These are phyloP conservation scores for Rhodotorula toruloides DNA, from an alignment of 768 basidiomycete genomes.

Conservation along the genomic window DNA sequence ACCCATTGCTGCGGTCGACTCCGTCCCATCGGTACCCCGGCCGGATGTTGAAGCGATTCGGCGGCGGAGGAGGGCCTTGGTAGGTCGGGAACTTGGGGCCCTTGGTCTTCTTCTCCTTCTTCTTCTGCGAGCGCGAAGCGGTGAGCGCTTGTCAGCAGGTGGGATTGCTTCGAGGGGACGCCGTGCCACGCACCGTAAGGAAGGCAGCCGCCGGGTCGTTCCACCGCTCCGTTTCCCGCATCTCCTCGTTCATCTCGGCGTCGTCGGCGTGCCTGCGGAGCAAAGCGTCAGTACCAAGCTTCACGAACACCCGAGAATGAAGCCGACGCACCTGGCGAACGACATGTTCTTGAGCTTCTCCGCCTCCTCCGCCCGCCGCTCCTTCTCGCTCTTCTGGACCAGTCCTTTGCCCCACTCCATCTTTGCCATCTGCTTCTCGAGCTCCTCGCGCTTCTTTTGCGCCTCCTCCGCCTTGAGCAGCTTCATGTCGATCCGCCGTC, in stretches of 20 bases:
- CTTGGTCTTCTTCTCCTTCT: conserved; percentile 61
- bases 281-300: too few species aligned
- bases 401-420: conserved; percentile 99
- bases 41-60: conserved; percentile 90
- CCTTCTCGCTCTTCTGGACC: conserved; percentile 75
- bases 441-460: conserved; percentile 66
- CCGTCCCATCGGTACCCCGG: conserved; percentile 99
- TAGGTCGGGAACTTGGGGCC: conserved; percentile 80
- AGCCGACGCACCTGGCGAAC: conserved; percentile 58
- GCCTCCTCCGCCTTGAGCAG: conserved; percentile 78
- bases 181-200: conserved; percentile 59
- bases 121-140: conserved; percentile 23
- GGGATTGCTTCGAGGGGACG: neutral
- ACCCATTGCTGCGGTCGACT: conserved; percentile 89
- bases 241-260: conserved; percentile 72
- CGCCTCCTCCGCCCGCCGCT: conserved; percentile 60
- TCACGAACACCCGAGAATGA: neutral
- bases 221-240: conserved; percentile 77
- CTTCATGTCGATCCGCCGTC: conserved; percentile 82
- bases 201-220: conserved; percentile 98
- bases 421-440: conserved; percentile 80
- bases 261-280: conserved; percentile 62
- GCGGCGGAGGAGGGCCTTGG: conserved; percentile 76
- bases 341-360: conserved; percentile 62
- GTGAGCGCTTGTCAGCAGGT: neutral